Conservation (phyloP, 805 yeast species). For the Lipomyces kockii region DNA sequence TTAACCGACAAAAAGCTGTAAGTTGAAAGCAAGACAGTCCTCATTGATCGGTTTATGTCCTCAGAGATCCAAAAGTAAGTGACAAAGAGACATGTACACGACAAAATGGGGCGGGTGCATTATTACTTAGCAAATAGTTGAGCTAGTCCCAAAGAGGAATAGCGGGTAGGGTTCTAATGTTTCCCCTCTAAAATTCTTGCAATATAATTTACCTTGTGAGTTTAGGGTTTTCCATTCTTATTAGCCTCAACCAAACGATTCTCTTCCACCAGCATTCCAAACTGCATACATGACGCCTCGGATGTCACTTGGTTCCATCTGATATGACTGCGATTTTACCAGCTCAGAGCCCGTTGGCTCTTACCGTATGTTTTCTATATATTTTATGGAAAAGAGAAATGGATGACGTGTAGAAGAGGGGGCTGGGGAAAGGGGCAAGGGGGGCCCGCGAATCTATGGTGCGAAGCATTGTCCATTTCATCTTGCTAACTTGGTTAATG, state of each 20-base stretch:
- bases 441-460: background rate
- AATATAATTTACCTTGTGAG: no score
- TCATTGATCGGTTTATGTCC: no score
- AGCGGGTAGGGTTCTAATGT: no score
- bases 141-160: no score
- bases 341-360: conserved; percentile 13
- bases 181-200: no score
- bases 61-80: no score
- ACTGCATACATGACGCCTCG: background rate
- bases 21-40: no score
- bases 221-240: background rate
- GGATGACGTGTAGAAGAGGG: background rate
- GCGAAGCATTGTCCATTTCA: background rate
- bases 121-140: no score
- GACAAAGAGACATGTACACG: no score
- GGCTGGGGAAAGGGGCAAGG: background rate
- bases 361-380: conserved; percentile 6
- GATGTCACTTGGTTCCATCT: background rate
- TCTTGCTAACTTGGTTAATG: background rate
- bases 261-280: background rate
- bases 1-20: no score
- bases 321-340: conserved; percentile 9
- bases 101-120: no score
- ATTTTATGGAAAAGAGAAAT: background rate
- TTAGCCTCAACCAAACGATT: no score